Evolutionary conservation across 2,329 filamentous ascomycete genomes (phyloP).

Genomic region (Dactylellina drechsleri): DNA sequence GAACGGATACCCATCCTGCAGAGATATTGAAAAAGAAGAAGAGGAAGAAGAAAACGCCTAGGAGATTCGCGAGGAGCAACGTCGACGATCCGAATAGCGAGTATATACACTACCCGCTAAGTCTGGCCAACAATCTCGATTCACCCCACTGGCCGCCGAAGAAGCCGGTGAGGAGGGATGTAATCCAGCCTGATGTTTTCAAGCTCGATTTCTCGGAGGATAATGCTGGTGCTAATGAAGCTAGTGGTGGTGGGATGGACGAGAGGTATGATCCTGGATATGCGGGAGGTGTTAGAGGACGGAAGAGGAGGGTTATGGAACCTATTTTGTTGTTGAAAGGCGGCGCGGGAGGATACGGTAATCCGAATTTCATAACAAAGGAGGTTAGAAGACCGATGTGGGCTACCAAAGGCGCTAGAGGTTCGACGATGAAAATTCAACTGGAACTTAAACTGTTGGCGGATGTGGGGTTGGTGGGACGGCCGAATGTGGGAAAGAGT

Average conservation of each 20-base stretch:
- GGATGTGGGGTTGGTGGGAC: constrained; percentile 90
- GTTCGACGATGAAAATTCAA: constrained; percentile 80
- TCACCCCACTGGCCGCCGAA: constrained; percentile 56
- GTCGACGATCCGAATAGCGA: constrained; percentile 54
- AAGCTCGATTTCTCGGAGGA: constrained; percentile 65
- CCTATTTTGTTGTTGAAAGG: constrained; percentile 88
- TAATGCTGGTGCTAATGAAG: background rate
- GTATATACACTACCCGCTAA: constrained; percentile 58
- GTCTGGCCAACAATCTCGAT: constrained; percentile 55
- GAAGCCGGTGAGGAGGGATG: constrained; percentile 25
- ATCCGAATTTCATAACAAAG: constrained; percentile 87
- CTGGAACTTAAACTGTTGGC: constrained; percentile 94
- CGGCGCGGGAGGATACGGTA: constrained; percentile 88
- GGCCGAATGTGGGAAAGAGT: constrained; percentile 96
- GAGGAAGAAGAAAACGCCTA: constrained; percentile 38
- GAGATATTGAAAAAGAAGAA: constrained; percentile 27
- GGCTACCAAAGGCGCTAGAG: constrained; percentile 84
- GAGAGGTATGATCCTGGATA: background rate
- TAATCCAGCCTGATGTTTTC: constrained; percentile 41
- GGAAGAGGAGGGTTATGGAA: constrained; percentile 65
- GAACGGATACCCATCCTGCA: constrained; percentile 31
- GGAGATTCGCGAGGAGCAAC: constrained; percentile 49
- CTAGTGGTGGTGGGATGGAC: background rate
- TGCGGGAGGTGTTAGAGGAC: constrained; percentile 3
- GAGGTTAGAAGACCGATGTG: constrained; percentile 81